Base-by-base conservation (phyloP, 768 basidiomycete genomes). In the Tricholomella constricta region DNA sequence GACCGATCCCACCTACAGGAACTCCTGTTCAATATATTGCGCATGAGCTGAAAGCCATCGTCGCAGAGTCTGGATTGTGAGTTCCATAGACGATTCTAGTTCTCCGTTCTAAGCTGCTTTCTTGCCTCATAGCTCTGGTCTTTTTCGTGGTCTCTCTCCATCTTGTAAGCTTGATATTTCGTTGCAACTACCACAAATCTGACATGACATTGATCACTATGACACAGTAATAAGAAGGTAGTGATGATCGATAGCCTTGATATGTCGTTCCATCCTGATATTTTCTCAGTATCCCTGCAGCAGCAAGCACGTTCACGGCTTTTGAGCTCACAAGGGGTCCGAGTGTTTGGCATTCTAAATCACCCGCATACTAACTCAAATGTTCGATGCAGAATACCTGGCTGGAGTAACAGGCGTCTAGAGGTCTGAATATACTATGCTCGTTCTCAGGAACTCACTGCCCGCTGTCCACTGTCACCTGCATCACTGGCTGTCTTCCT, bases 231-330 rank as follows among this genome's bases (percentile, higher is more conserved):
- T 89, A 40, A 75, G 86, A 79, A 88, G 84, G 85, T 84, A 54
- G 31, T 55, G 15, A 47, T 11, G 22, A 41, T 40, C 25, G n/a
- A 43, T 19, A 25, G 34, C n/a, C 12, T 45, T 9, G 35, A 10
- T 14, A 34, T 42, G 15, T 20, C 8, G 17, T 42, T 43, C 26
- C 42, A 15, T 55, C 14, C 31, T 54, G 19, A 55, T 32, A 31
- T n/a, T 26, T 3, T 61, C 14, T 43, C 57, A 93, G 92, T 69
- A 92, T 95, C 62, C 94, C 94, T 12, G 91, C 94, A 5, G 94
- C 93, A 11, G 94, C 84, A 37, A 86, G 87, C 59, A 97, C 94
- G 3, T 96, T 97, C 59, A 87, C 90, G 10, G 89, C 89, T 0
- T 97, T 89, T 62, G 94, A 97, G 67, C 63, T 94, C 23, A 91